Conservation (phyloP, 345 rosid species). For the Trapa bicornis region DNA sequence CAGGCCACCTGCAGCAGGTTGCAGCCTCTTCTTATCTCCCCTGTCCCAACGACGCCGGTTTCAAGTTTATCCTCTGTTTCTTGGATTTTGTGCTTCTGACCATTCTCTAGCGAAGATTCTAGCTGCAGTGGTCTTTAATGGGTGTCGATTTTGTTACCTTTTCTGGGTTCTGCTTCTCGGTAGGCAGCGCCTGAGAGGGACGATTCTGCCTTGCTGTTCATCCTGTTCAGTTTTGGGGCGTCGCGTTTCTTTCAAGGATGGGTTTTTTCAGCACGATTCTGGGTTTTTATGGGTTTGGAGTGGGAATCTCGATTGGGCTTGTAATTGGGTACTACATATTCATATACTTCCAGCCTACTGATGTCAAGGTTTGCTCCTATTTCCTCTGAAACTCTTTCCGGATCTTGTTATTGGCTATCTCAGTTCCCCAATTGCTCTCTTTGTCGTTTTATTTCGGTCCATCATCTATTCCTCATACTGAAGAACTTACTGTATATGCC, state of each 20-base stretch:
- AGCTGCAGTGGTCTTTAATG: neutral
- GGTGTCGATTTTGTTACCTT: neutral
- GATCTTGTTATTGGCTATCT: neutral
- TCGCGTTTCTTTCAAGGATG: conserved; percentile 3
- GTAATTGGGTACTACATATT: conserved; percentile 68
- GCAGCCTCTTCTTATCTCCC: too few relatives aligned
- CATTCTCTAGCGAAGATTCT: too few relatives aligned
- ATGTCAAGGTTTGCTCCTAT: conserved; percentile 44
- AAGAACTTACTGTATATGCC: too few relatives aligned
- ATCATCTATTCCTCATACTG: too few relatives aligned
- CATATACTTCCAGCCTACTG: conserved; percentile 52
- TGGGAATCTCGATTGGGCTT: conserved; percentile 66
- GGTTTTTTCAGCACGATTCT: conserved; percentile 36
- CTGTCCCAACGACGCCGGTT: too few relatives aligned
- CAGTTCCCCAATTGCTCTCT: neutral
- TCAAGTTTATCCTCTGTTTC: too few relatives aligned
- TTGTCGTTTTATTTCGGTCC: too few relatives aligned
- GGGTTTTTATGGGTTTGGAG: conserved; percentile 59
- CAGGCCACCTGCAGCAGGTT: too few relatives aligned
- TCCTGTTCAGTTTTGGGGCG: neutral
- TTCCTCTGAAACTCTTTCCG: neutral
- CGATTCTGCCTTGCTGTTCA: neutral
- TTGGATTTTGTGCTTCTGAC: too few relatives aligned
- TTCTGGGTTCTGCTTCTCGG: conserved; percentile 1
- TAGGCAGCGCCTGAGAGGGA: neutral